These are phyloP conservation scores for Erythrophleum ivorense DNA, from an alignment of 331 rosid species.

Conservation along the genomic window DNA sequence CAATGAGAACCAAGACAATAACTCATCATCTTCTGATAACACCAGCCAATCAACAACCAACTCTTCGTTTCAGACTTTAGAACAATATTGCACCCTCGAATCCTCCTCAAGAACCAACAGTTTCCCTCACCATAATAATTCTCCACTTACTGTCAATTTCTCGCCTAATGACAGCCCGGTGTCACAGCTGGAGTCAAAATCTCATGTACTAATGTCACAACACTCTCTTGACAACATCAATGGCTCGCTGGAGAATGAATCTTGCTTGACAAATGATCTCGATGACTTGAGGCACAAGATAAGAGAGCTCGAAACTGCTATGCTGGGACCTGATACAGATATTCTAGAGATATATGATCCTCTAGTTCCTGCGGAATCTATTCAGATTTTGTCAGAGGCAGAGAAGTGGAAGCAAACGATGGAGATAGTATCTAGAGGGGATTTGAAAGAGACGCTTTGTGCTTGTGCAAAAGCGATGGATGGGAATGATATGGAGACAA, in stretches of 20 bases:
- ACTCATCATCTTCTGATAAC: constrained; percentile 53
- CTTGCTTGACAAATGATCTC: constrained; percentile 58
- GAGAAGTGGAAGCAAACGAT: constrained; percentile 60
- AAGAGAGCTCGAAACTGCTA: constrained; percentile 74
- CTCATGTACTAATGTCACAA: constrained; percentile 48
- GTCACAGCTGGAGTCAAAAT: constrained; percentile 65
- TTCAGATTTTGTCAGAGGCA: constrained; percentile 44
- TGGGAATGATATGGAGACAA: constrained; percentile 58
- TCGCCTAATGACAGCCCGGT: constrained; percentile 67
- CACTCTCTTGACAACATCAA: constrained; percentile 54
- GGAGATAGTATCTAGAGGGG: constrained; percentile 64
- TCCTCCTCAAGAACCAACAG: constrained; percentile 61
- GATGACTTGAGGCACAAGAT: constrained; percentile 82
- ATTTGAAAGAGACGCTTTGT: constrained; percentile 79
- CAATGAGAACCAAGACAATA: constrained; percentile 47
- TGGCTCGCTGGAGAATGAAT: constrained; percentile 62
- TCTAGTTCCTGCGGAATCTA: constrained; percentile 38
- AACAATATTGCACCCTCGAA: constrained; percentile 63
- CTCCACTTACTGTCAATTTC: constrained; percentile 56
- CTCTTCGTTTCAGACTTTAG: constrained; percentile 53
- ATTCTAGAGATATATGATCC: constrained; percentile 42
- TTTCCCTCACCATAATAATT: constrained; percentile 60
- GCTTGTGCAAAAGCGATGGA: constrained; percentile 80
- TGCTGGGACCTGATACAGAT: constrained; percentile 67
- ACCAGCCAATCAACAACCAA: constrained; percentile 52